Conservation (phyloP, 2,329 filamentous ascomycete genomes). For the Polytolypa hystricis region DNA sequence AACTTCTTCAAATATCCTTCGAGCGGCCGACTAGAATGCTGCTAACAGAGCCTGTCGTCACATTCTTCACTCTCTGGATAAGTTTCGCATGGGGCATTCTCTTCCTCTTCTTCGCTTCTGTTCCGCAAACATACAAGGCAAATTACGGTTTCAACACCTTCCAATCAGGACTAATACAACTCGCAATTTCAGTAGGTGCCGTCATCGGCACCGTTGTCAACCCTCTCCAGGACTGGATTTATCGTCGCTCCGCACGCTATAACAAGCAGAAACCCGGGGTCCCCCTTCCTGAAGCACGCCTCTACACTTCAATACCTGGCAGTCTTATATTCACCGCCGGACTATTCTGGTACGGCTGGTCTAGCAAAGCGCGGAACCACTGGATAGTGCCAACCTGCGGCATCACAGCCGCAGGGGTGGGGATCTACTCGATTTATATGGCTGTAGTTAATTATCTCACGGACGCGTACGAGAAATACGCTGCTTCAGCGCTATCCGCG, state of each 20-base stretch:
- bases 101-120: conserved; percentile 32
- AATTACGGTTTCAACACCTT: conserved; percentile 27
- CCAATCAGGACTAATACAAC: conserved; percentile 29
- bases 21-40: conserved; percentile 30
- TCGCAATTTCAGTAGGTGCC: conserved; percentile 33
- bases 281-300: conserved; percentile 33
- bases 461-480: conserved; percentile 39
- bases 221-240: conserved; percentile 25
- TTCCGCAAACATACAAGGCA: conserved; percentile 29
- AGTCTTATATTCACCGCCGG: conserved; percentile 24
- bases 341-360: conserved; percentile 29
- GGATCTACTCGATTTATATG: conserved; percentile 36
- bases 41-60: conserved; percentile 32
- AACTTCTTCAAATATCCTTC: conserved; percentile 28
- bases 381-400: conserved; percentile 26
- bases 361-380: conserved; percentile 15
- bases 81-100: conserved; percentile 35
- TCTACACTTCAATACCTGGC: conserved; percentile 33
- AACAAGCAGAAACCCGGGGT: conserved; percentile 29
- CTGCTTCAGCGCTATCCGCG: conserved; percentile 36
- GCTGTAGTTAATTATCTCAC: conserved; percentile 40
- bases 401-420: conserved; percentile 28
- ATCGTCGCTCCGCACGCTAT: conserved; percentile 17
- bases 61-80: conserved; percentile 35
- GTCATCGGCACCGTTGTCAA: conserved; percentile 32